phyloP scores from a whole-genome alignment of 495 filamentous ascomycete genomes.

The Daldinia bambusicola region DNA sequence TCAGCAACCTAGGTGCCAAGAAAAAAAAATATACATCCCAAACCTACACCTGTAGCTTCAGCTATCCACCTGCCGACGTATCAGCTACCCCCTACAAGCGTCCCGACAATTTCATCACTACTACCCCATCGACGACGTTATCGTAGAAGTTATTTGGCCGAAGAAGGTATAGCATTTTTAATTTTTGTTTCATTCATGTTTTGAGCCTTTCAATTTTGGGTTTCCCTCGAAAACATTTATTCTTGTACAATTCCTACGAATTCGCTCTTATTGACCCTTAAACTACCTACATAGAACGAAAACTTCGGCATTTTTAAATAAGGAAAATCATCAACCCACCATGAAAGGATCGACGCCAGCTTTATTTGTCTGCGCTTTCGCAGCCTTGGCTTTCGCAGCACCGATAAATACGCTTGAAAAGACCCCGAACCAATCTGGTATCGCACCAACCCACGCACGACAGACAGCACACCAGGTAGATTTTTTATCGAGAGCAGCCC shows the following conservation, averaged over 20 bases:
- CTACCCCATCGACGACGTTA: slow-evolving; percentile 15
- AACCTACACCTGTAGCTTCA: slow-evolving; percentile 16
- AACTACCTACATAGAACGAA: background rate
- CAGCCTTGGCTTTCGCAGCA: slow-evolving; percentile 35
- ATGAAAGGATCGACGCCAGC: slow-evolving; percentile 37
- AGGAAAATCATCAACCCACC: slow-evolving; percentile 14
- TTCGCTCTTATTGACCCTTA: background rate
- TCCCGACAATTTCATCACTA: slow-evolving; percentile 24
- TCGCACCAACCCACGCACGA: slow-evolving; percentile 18
- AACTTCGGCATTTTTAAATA: background rate
- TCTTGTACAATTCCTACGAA: background rate
- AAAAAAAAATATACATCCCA: slow-evolving; percentile 12
- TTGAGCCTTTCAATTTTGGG: background rate
- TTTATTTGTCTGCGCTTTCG: slow-evolving; percentile 30
- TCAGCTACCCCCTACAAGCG: slow-evolving; percentile 19
- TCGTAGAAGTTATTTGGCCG: slow-evolving; percentile 10
- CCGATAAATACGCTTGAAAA: slow-evolving; percentile 30
- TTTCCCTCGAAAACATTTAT: slow-evolving; percentile 16
- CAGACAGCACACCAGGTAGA: slow-evolving; percentile 17
- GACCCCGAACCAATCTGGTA: slow-evolving; percentile 23
- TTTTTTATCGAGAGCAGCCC: slow-evolving; percentile 2
- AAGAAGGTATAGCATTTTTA: slow-evolving; percentile 21
- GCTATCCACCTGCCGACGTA: slow-evolving; percentile 7
- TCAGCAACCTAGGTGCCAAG: slow-evolving; percentile 28
- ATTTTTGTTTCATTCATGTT: slow-evolving; percentile 15